Evolutionary conservation across 192 early-diverging fungal genomes (phyloP).

Genomic region (Backusella westeae): DNA sequence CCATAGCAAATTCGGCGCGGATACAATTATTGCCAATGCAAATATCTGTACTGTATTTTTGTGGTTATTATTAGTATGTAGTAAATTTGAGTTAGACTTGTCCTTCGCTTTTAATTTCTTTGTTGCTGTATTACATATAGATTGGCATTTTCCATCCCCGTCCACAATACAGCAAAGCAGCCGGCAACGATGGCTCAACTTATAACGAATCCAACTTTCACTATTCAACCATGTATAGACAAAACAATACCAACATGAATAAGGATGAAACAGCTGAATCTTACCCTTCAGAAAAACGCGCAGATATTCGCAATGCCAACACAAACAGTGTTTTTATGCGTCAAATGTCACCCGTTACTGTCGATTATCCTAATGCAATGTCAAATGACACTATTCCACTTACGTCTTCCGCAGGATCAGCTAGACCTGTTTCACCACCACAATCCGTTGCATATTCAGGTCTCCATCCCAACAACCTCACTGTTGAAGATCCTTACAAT

Average conservation of each 20-base stretch:
- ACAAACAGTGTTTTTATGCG: constrained; percentile 12
- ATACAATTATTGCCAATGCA: constrained; percentile 18
- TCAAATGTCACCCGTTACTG: constrained; percentile 13
- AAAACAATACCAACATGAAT: not conserved
- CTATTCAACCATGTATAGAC: not conserved
- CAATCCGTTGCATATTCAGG: not conserved
- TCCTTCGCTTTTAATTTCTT: not conserved
- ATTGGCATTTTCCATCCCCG: constrained; percentile 19
- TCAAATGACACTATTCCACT: constrained; percentile 17
- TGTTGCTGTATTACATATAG: not conserved
- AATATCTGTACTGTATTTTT: constrained; percentile 21
- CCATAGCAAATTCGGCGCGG: constrained; percentile 22
- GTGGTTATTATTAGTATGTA: constrained; percentile 20
- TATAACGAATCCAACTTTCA: constrained; percentile 6
- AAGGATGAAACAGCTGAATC: not conserved
- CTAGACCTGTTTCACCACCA: not conserved
- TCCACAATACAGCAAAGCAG: not conserved
- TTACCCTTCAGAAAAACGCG: not conserved
- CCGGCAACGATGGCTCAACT: not conserved
- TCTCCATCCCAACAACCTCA: not conserved
- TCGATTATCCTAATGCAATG: constrained; percentile 12
- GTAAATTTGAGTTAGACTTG: not conserved
- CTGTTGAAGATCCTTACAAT: constrained; percentile 12
- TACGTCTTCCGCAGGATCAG: constrained; percentile 3
- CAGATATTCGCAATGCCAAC: not conserved